phyloP scores from a whole-genome alignment of 2,329 filamentous ascomycete species.

The Alternaria conjuncta region DNA sequence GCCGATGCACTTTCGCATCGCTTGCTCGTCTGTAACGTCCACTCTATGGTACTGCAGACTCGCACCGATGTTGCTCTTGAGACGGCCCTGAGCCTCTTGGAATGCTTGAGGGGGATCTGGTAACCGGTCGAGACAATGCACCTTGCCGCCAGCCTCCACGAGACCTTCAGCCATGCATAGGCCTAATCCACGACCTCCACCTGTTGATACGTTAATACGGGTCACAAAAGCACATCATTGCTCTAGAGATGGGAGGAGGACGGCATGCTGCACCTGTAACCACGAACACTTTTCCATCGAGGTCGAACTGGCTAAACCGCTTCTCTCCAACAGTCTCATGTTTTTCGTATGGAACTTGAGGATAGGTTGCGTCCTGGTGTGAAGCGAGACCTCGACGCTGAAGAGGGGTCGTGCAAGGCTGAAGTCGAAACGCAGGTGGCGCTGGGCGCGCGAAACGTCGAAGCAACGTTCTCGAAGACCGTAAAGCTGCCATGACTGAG shows the following conservation, averaged over 20 bases:
- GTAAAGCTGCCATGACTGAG: conserved; percentile 16
- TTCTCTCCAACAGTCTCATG: conserved; percentile 23
- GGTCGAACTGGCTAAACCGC: conserved; percentile 35
- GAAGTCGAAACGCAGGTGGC: conserved; percentile 7
- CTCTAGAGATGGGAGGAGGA: conserved; percentile 61
- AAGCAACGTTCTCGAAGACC: conserved; percentile 9
- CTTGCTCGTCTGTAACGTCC: conserved; percentile 74
- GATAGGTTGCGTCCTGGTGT: conserved; percentile 15
- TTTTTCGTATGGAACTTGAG: conserved; percentile 26
- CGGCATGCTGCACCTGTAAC: conserved; percentile 68
- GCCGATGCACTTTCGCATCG: conserved; percentile 69
- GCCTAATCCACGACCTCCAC: conserved; percentile 73
- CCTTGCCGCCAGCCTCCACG: conserved; percentile 74
- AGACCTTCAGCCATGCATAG: conserved; percentile 74
- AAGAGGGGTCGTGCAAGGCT: not conserved
- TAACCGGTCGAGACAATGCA: conserved; percentile 70
- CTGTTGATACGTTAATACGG: conserved; percentile 51
- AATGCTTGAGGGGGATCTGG: conserved; percentile 65
- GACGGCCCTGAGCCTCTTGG: conserved; percentile 65
- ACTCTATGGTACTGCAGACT: conserved; percentile 75
- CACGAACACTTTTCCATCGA: conserved; percentile 47
- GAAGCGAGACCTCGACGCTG: conserved; percentile 17
- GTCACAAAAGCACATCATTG: conserved; percentile 36
- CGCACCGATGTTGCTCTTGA: conserved; percentile 65
- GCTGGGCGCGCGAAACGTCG: conserved; percentile 12